Percentiles rank a stretch among this genome's conserved stretches.
Evolutionary conservation across 208 protist species (phyloP).

Genomic region (Wallacemonas sp.): DNA sequence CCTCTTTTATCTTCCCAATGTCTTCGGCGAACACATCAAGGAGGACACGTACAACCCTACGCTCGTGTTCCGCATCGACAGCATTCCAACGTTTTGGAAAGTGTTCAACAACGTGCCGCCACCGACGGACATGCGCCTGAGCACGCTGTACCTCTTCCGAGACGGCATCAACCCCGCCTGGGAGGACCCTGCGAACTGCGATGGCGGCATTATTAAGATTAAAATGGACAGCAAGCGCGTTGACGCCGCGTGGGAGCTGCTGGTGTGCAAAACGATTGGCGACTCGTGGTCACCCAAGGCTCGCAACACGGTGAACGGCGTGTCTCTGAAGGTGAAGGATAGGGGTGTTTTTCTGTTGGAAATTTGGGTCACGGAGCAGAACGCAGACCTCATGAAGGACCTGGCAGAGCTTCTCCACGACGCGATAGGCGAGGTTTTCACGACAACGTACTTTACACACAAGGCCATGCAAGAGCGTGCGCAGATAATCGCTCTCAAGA

Average conservation of each 20-base stretch:
- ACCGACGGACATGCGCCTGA: slow-evolving; percentile 67
- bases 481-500: slow-evolving; percentile 32
- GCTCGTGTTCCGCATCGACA: slow-evolving; percentile 78
- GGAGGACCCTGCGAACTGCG: slow-evolving; percentile 92
- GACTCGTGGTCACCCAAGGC: slow-evolving; percentile 76
- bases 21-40: slow-evolving; percentile 57
- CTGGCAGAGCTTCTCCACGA: slow-evolving; percentile 58
- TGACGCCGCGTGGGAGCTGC: slow-evolving; percentile 79
- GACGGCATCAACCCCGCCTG: slow-evolving; percentile 95
- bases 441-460: slow-evolving; percentile 58
- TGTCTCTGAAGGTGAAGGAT: slow-evolving; percentile 80
- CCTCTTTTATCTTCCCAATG: slow-evolving; percentile 72
- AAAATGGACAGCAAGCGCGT: slow-evolving; percentile 40
- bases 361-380: slow-evolving; percentile 80
- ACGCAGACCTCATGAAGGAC: slow-evolving; percentile 57
- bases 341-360: slow-evolving; percentile 64
- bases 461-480: slow-evolving; percentile 60
- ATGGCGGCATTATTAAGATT: slow-evolving; percentile 85
- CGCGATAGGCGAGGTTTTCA: slow-evolving; percentile 57
- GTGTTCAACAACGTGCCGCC: slow-evolving; percentile 93
- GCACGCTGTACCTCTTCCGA: slow-evolving; percentile 95
- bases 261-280: slow-evolving; percentile 80
- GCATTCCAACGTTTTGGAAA: slow-evolving; percentile 85
- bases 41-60: slow-evolving; percentile 81
- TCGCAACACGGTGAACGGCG: slow-evolving; percentile 75